Evolutionary conservation across 179 eudicot species (phyloP).

Genomic region (Amaranthus tricolor): DNA sequence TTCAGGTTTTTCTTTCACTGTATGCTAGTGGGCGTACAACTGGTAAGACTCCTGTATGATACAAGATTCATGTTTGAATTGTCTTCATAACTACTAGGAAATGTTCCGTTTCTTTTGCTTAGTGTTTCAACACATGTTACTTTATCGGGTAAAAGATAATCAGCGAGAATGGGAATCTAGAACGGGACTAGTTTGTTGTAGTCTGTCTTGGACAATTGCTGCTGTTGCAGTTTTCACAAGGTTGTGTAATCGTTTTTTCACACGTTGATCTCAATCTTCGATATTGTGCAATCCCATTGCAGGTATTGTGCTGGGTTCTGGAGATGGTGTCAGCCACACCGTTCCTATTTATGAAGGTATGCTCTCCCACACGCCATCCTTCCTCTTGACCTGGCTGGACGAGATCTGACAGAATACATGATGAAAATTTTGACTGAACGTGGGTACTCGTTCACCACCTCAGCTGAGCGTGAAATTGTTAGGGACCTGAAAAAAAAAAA

Average conservation of each 20-base stretch:
- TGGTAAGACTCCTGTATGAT: constrained; percentile 22
- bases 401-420: constrained; percentile 40
- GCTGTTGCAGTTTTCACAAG: neutral
- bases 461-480: constrained; percentile 40
- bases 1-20: constrained; percentile 44
- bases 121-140: neutral
- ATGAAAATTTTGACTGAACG: constrained; percentile 41
- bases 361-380: constrained; percentile 42
- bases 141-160: neutral
- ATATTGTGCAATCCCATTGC: constrained; percentile 5
- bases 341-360: constrained; percentile 39
- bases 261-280: neutral
- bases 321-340: constrained; percentile 43
- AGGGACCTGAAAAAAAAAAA: constrained; percentile 40
- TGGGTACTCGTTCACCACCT: constrained; percentile 40
- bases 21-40: constrained; percentile 48
- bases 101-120: neutral
- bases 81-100: constrained; percentile 5
- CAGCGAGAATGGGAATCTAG: neutral
- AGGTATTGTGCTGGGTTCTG: constrained; percentile 41
- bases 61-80: neutral
- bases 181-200: neutral
- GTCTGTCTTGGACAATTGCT: neutral
- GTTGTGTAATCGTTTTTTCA: neutral
- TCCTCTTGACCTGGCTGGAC: constrained; percentile 38